Base-by-base conservation (phyloP, 1,284 basidiomycete species). In the Ustanciosporium gigantosporum region DNA sequence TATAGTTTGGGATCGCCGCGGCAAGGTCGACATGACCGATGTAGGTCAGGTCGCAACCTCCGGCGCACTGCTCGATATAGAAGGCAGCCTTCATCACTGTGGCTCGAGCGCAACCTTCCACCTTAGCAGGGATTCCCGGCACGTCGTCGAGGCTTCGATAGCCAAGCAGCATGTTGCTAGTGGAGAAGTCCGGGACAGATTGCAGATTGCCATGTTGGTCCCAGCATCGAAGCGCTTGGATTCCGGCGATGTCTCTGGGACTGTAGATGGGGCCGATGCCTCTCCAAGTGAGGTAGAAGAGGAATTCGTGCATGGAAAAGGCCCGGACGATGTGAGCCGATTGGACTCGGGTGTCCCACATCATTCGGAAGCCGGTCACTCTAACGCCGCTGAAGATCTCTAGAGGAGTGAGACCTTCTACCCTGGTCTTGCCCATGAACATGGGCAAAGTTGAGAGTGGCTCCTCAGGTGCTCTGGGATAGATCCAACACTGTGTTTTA, bases 241-340 rank as follows among this genome's bases (percentile, higher is more conserved):
- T 41, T 29, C 68, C 68, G 16, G 46, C 46, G 15, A 56, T 46
- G 43, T 71, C 68, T 22, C 68, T 38, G 3, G 62, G 58, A 25
- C 46, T 59, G 41, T 71, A 64, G 37, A 69, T 55, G 23, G 60
- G 68, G 0, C 66, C 66, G 29, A 71, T 71, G 16, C 68, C 68
- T 5, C 64, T 32, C 51, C 50, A 62, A 15, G 64, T 55, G 31
- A 68, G 46, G 36, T 71, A 71, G 44, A 71, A 71, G 34, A 59
- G 46, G 41, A 62, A 62, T n/a, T 64, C 62, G 46, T 58, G 46
- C 46, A 56, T 59, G 6, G 45, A 47, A 23, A 62, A 71, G 20
- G 51, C 24, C 13, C 59, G 51, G 37, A 71, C 41, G 31, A 64
- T 62, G 39, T 61, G 45, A 13, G 62, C 68, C 23, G 62, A 59